Evolutionary conservation across 2,329 filamentous ascomycete genomes (phyloP).

Genomic region (Dactylonectria estremocensis): DNA sequence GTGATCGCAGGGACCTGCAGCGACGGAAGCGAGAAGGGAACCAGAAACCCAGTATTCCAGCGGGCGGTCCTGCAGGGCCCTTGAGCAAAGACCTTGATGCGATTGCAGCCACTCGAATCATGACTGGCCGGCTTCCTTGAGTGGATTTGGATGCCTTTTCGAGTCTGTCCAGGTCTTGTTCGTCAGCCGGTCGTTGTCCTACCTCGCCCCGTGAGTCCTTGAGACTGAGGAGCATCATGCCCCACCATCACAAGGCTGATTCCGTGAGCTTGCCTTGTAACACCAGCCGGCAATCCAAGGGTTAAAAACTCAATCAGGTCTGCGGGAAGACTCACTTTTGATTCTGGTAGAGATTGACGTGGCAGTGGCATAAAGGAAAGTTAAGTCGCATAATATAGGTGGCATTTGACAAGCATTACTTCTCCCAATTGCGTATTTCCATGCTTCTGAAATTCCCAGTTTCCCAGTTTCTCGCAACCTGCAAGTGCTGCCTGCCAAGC

Average conservation of each 20-base stretch:
- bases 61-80: constrained; percentile 5
- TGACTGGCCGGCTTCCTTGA: constrained; percentile 22
- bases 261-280: constrained; percentile 9
- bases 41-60: constrained; percentile 6
- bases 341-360: constrained; percentile 1
- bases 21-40: constrained; percentile 6
- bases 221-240: constrained; percentile 7
- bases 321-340: neutral
- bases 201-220: constrained; percentile 4
- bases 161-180: neutral
- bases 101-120: neutral
- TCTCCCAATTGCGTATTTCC: neutral
- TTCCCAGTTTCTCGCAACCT: neutral
- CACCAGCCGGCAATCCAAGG: constrained; percentile 15
- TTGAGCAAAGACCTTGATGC: neutral
- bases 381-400: neutral
- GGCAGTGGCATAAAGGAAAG: neutral
- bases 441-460: neutral
- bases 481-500: constrained; percentile 9
- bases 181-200: constrained; percentile 4
- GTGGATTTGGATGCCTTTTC: constrained; percentile 3
- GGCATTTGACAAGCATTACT: neutral
- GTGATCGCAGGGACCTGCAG: neutral
- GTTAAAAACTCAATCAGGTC: constrained; percentile 11
- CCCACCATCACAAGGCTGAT: constrained; percentile 25